A percentile compares a stretch with the other conserved stretches of the same genome.
Conservation (phyloP, 768 basidiomycete genomes). For the Russula dissimulans region DNA sequence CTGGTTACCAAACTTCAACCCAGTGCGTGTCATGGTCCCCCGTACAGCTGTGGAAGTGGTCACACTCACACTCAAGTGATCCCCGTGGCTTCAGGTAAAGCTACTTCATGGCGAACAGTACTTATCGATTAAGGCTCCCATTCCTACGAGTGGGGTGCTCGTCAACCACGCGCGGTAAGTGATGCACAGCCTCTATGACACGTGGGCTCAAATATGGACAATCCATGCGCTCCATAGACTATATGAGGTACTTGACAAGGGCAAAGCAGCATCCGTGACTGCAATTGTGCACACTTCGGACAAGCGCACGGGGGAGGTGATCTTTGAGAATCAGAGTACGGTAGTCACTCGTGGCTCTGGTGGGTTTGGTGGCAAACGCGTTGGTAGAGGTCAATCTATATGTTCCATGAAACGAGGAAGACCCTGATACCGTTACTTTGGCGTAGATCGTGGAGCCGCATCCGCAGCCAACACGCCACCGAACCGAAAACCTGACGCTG, state of each 20-base stretch:
- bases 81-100: conserved; percentile 52
- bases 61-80: not conserved
- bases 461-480: conserved; percentile 76
- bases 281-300: conserved; percentile 72
- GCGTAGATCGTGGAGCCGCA: conserved; percentile 79
- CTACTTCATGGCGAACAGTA: conserved; percentile 98
- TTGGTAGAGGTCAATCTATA: conserved; percentile 57
- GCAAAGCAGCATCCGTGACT: conserved; percentile 89
- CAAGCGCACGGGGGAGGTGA: conserved; percentile 60
- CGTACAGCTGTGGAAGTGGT: not conserved
- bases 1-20: conserved; percentile 93
- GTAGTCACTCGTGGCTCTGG: conserved; percentile 89
- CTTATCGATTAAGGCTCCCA: conserved; percentile 73
- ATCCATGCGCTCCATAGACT: conserved; percentile 34
- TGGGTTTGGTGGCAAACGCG: conserved; percentile 91
- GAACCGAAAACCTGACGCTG: conserved; percentile 73
- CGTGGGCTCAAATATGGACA: not conserved
- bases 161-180: conserved; percentile 62
- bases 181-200: not conserved
- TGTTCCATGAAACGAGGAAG: not conserved
- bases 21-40: conserved; percentile 38
- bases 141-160: conserved; percentile 78
- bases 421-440: not conserved
- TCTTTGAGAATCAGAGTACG: conserved; percentile 91
- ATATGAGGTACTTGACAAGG: conserved; percentile 79